phyloP scores from a whole-genome alignment of 371 early-diverging fungal genomes.

The Mucor indicus region DNA sequence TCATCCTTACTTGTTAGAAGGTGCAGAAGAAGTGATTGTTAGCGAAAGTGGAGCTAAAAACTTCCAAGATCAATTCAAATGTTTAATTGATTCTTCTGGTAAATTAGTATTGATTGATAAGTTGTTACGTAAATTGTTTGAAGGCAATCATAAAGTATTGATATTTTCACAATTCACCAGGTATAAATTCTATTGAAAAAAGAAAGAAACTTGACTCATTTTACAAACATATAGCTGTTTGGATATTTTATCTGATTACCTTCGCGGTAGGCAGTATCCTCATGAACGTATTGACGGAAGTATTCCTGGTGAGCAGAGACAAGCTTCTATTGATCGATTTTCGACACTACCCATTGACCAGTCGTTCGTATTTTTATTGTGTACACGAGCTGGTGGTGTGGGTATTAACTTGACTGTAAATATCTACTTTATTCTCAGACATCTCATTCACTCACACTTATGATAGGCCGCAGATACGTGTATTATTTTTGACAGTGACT shows the following conservation, averaged over 20 bases:
- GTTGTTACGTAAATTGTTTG: conserved; percentile 75
- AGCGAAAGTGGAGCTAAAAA: conserved; percentile 56
- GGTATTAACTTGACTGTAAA: conserved; percentile 87
- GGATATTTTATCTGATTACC: conserved; percentile 91
- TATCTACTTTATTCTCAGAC: not conserved
- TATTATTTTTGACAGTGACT: conserved; percentile 95
- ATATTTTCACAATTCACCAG: conserved; percentile 95
- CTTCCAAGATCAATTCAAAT: conserved; percentile 68
- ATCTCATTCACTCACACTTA: not conserved
- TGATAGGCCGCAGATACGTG: conserved; percentile 87
- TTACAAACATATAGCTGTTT: conserved; percentile 36
- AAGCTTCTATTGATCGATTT: conserved; percentile 96
- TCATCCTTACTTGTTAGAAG: conserved; percentile 81
- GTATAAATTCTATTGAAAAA: not conserved
- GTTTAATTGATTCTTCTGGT: conserved; percentile 83
- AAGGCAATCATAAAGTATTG: conserved; percentile 86
- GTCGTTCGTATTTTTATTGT: conserved; percentile 83
- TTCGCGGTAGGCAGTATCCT: conserved; percentile 69
- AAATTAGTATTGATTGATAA: conserved; percentile 90
- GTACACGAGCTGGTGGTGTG: conserved; percentile 91
- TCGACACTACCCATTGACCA: conserved; percentile 67
- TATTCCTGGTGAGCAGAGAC: conserved; percentile 85
- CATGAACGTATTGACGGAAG: conserved; percentile 92
- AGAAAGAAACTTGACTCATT: too few relatives aligned
- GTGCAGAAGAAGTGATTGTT: conserved; percentile 85